These are phyloP conservation scores for Mycena maculata DNA, from an alignment of 768 basidiomycete genomes.

Conservation along the genomic window DNA sequence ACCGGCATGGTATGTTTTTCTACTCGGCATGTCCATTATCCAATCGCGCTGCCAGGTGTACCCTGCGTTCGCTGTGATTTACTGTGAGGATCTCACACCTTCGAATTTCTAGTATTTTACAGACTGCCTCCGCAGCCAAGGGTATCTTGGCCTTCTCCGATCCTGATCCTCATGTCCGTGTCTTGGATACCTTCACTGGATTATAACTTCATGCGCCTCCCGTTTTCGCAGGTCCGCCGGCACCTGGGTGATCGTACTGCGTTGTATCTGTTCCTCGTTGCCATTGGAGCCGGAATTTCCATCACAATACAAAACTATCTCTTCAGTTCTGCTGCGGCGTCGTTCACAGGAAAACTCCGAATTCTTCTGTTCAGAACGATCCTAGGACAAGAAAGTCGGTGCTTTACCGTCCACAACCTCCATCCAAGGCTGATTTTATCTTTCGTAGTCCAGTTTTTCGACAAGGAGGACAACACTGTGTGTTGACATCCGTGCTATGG, in stretches of 20 bases:
- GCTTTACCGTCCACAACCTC: not conserved
- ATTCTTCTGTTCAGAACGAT: constrained; percentile 80
- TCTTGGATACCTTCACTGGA: constrained; percentile 30
- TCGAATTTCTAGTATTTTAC: not conserved
- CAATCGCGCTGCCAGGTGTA: not conserved
- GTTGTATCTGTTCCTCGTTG: constrained; percentile 80
- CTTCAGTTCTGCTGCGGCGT: constrained; percentile 76
- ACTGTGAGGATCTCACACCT: not conserved
- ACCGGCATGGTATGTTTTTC: constrained; percentile 15
- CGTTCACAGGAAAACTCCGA: constrained; percentile 78
- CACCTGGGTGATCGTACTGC: constrained; percentile 36
- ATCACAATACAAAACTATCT: constrained; percentile 78
- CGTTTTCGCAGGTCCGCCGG: constrained; percentile 64
- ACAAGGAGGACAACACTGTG: constrained; percentile 81
- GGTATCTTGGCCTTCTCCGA: constrained; percentile 21
- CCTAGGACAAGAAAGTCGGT: constrained; percentile 86
- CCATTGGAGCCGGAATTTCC: constrained; percentile 69
- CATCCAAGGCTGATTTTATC: not conserved
- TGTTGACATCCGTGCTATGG: not conserved
- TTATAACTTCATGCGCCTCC: constrained; percentile 55
- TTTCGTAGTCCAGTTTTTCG: constrained; percentile 81
- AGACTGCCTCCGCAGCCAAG: not conserved
- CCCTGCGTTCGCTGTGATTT: not conserved
- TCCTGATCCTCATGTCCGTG: constrained; percentile 12
- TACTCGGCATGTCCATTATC: not conserved